phyloP scores from a whole-genome alignment of 1,284 basidiomycete genomes.

The Neolentinus lepideus region DNA sequence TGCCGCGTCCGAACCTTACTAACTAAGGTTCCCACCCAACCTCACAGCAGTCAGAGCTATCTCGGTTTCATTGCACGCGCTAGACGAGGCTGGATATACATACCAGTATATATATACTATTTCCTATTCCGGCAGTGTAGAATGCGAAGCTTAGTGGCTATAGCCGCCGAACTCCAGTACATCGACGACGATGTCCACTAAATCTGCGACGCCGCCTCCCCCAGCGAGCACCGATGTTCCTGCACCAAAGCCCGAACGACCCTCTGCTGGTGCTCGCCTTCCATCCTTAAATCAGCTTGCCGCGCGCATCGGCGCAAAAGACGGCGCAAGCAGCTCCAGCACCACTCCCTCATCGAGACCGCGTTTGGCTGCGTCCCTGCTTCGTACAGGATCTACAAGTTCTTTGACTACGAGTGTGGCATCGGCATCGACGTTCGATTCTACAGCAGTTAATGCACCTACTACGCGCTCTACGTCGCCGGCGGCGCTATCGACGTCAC shows the following conservation, averaged over 20 bases:
- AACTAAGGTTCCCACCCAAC: no score
- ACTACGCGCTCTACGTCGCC: constrained; percentile 57
- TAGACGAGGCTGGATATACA: no score
- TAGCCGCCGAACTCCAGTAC: background rate
- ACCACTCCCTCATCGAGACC: constrained; percentile 38
- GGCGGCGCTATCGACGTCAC: constrained; percentile 31
- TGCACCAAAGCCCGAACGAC: constrained; percentile 1
- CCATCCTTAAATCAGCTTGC: constrained; percentile 78
- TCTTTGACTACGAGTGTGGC: constrained; percentile 29
- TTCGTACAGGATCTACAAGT: constrained; percentile 57
- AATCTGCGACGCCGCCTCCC: background rate
- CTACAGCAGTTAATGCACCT: constrained; percentile 52
- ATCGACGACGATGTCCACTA: background rate
- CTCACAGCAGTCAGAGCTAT: no score
- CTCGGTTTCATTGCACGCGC: no score
- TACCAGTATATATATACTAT: no score
- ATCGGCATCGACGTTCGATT: constrained; percentile 44
- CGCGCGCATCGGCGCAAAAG: constrained; percentile 55
- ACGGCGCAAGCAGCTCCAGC: constrained; percentile 24
- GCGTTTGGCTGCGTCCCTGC: constrained; percentile 63
- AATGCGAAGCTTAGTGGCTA: no score
- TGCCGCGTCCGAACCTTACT: no score
- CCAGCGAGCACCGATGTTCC: background rate
- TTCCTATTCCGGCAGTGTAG: no score
- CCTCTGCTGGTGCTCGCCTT: constrained; percentile 27